phyloP scores from a whole-genome alignment of 2,329 filamentous ascomycete species.

The Cadophora luteo-olivacea region DNA sequence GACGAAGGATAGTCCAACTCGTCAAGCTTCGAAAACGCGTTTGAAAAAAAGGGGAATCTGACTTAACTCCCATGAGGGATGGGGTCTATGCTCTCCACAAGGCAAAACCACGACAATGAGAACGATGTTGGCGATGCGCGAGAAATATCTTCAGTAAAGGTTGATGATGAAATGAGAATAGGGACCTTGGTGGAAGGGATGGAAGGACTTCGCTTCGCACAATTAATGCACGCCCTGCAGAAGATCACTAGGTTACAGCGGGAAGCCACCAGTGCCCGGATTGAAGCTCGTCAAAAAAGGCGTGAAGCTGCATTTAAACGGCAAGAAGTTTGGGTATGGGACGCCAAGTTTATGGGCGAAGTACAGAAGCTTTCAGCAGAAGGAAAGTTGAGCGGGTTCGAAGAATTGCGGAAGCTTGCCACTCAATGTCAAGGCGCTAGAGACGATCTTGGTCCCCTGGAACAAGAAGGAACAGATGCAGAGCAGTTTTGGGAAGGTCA shows the following conservation, averaged over 20 bases:
- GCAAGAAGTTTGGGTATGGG: conserved; percentile 31
- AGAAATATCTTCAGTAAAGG: background rate
- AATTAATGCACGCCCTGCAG: conserved; percentile 30
- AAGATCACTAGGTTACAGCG: conserved; percentile 28
- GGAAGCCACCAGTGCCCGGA: conserved; percentile 29
- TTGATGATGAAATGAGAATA: conserved; percentile 8
- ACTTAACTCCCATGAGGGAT: background rate
- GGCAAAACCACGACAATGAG: background rate
- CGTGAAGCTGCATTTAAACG: conserved; percentile 35
- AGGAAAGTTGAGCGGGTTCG: conserved; percentile 26
- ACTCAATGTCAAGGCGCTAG: conserved; percentile 34
- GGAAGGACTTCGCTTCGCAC: conserved; percentile 21
- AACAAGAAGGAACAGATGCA: conserved; percentile 35
- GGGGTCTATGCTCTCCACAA: background rate
- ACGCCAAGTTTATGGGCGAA: conserved; percentile 38
- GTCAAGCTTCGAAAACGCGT: background rate
- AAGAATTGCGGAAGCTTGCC: conserved; percentile 27
- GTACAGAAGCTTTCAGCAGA: conserved; percentile 33
- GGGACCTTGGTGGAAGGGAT: background rate
- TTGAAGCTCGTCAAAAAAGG: conserved; percentile 35
- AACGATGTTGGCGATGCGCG: background rate
- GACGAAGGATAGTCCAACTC: background rate
- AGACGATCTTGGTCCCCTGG: conserved; percentile 36
- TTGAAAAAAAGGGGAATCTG: background rate
- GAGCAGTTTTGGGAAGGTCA: conserved; percentile 33